Percentiles rank a stretch among this genome's conserved stretches.
phyloP scores from a whole-genome alignment of 768 basidiomycete genomes.

The Chlorophyllum brunneum region DNA sequence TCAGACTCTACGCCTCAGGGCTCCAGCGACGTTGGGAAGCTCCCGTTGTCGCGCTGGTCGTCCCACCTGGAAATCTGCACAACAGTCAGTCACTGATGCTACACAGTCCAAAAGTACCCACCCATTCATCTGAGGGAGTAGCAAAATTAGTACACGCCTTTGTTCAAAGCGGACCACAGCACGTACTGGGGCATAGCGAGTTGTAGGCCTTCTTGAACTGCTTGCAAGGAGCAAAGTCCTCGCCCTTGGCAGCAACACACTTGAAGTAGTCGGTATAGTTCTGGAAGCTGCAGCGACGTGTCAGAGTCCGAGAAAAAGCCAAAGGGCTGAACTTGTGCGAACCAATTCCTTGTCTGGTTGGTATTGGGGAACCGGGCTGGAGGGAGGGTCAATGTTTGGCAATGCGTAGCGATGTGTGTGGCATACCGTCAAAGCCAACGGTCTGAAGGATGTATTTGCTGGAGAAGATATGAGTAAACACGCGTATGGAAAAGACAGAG shows the following conservation, averaged over 20 bases:
- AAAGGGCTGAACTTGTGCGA: constrained; percentile 19
- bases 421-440: constrained; percentile 86
- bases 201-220: constrained; percentile 96
- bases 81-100: constrained; percentile 12
- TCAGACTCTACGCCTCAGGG: constrained; percentile 26
- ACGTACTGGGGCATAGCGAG: constrained; percentile 96
- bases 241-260: constrained; percentile 94
- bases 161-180: background rate
- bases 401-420: background rate
- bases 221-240: constrained; percentile 97
- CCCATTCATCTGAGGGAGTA: constrained; percentile 79
- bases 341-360: constrained; percentile 98
- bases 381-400: constrained; percentile 14
- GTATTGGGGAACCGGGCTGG: constrained; percentile 85
- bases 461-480: constrained; percentile 2
- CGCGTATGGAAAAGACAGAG: background rate
- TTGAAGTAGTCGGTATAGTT: constrained; percentile 99
- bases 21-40: constrained; percentile 90
- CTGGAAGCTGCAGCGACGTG: constrained; percentile 63
- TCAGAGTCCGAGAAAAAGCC: background rate
- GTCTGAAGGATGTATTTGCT: constrained; percentile 92
- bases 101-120: constrained; percentile 28
- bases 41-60: constrained; percentile 89
- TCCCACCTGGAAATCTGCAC: constrained; percentile 83
- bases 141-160: background rate